Percentiles rank a stretch among this genome's conserved stretches.
Conservation (phyloP, 2,329 filamentous ascomycete species). For the Fusarium succisae region DNA sequence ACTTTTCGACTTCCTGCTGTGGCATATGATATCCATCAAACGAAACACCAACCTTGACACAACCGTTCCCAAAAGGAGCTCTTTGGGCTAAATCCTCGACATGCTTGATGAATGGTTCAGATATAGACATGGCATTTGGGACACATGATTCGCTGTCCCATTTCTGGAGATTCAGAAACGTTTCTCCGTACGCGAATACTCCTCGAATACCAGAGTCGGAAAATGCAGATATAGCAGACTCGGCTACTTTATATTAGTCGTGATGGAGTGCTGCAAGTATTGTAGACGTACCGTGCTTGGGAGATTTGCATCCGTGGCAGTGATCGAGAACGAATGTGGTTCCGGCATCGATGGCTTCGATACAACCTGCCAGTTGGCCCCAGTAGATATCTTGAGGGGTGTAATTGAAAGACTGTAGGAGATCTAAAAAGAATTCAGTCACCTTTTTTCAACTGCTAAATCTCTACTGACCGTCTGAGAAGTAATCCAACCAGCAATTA, state of each 20-base stretch:
- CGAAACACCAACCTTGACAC: background rate
- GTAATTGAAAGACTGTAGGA: background rate
- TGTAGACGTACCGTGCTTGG: background rate
- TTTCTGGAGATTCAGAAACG: background rate
- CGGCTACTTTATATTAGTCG: rapidly evolving
- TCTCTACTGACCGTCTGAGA: background rate
- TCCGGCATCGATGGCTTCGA: background rate
- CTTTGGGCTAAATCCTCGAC: background rate
- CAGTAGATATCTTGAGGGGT: background rate
- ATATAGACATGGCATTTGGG: background rate
- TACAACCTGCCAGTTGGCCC: background rate
- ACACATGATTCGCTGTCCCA: background rate
- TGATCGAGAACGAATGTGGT: background rate
- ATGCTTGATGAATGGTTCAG: background rate
- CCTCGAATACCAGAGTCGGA: background rate
- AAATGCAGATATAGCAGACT: background rate
- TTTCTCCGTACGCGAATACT: background rate
- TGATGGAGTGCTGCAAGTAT: rapidly evolving
- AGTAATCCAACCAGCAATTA: background rate
- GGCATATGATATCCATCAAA: background rate
- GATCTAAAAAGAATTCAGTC: background rate
- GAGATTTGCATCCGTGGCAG: background rate
- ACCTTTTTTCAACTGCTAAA: too few relatives aligned
- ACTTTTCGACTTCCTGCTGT: background rate
- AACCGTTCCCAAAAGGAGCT: background rate